Evolutionary conservation across 169 alveolate species (phyloP), one percentile per base, ranked within the genome.

Genomic region (Plasmodium billcollinsi): DNA sequence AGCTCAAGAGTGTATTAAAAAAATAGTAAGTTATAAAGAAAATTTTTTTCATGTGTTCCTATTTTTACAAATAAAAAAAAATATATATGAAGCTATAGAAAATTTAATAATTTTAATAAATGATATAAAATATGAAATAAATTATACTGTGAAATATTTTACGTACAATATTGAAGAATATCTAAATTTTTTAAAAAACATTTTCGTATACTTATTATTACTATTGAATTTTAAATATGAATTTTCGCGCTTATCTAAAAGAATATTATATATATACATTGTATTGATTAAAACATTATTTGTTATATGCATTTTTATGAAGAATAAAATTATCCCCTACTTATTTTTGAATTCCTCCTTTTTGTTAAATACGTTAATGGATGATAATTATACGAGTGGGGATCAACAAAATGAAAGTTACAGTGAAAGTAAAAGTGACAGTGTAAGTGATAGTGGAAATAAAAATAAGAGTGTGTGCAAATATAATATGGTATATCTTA

Each of bases 111-210:
- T 52, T 43, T 83, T 83, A 18, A 50, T 83, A 47, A 69, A 14
- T 83, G 91, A 83, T 50, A 83, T 83, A 52, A 70, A 63, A 62
- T 66, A 83, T 67, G 91, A 69, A 83, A 83, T 83, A 83, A 83
- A 83, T 69, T 83, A 69, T 72, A 83, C 91, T 56, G 33, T 83
- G 11, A 50, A 49, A 21, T 83, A 83, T 69, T 83, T 83, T 83
- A 58, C 52, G 11, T 83, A 72, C 18, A 83, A 83, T 52, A 45
- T 83, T 15, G 72, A 83, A 56, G 70, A 72, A 49, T 43, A 69
- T 83, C 69, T 83, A 49, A 20, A 63, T 2, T 56, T 62, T 3
- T 72, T 83, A 73, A 72, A 69, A 73, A 67, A 52, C 11, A 63
- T 72, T 39, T 56, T 69, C 65, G 58, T 61, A 72, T 45, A 65